A percentile compares a stretch with the other conserved stretches of the same genome.
phyloP scores from a whole-genome alignment of 1,284 basidiomycete genomes.

The Coniophora puteana region DNA sequence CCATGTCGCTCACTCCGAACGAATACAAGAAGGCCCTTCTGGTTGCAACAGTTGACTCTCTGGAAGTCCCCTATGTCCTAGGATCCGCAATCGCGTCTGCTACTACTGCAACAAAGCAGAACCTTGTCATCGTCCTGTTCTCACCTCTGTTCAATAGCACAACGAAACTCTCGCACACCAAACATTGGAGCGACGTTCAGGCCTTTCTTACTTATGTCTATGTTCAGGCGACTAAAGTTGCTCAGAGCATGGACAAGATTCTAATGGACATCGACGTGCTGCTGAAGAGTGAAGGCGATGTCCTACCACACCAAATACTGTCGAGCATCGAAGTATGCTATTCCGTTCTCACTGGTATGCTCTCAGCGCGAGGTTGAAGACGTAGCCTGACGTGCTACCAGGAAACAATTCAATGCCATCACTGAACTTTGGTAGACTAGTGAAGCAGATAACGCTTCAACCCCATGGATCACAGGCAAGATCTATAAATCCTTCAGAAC shows the following conservation, averaged over 20 bases:
- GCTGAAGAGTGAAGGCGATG: constrained; percentile 46
- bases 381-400: too few species aligned
- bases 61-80: constrained; percentile 51
- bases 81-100: constrained; percentile 48
- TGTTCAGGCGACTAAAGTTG: constrained; percentile 66
- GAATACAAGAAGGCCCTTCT: constrained; percentile 34
- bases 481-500: too few species aligned
- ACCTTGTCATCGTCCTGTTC: constrained; percentile 61
- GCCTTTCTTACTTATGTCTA: constrained; percentile 69
- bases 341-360: too few species aligned
- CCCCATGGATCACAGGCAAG: too few species aligned
- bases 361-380: too few species aligned
- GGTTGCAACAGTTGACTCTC: constrained; percentile 46
- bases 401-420: too few species aligned
- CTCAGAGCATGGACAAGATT: constrained; percentile 61
- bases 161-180: constrained; percentile 39
- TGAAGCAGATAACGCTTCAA: too few species aligned
- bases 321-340: too few species aligned
- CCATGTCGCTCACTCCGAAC: too few species aligned
- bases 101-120: constrained; percentile 38
- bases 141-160: constrained; percentile 49
- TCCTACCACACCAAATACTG: too few species aligned
- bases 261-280: constrained; percentile 71
- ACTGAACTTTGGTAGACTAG: too few species aligned
- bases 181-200: constrained; percentile 58